Evolutionary conservation across 225 moss, liverwort and hornwort species (phyloP), one percentile per base, ranked within the genome.

Genomic region (Marchantia paleacea): DNA sequence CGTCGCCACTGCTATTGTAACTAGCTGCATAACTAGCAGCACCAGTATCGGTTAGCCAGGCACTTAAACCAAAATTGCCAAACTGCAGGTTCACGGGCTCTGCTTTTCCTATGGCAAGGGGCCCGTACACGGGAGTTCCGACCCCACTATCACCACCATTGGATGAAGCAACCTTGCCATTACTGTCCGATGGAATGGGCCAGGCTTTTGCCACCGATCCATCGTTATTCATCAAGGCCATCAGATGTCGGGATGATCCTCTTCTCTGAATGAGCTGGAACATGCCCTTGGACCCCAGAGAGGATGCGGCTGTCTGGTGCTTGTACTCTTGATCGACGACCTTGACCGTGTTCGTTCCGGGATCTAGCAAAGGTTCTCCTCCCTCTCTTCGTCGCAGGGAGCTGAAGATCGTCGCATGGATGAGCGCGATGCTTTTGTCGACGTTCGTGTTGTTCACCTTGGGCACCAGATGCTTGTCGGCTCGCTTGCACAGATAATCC

Each of bases 391-490:
- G 90, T 24, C 93, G 87, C 47, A 94, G 82, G 76, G 90, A 92
- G 86, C 93, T 94, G 84, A 97, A 97, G 81, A 94, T 89, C 10
- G 97, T 97, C 16, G 97, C 94, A 84, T 97, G 97, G 72, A 97
- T 97, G 14, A 94, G 89, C 75, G 97, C 97, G 29, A 97, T 93
- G 79, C 97, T 97, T 85, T 94, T 97, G 73, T 97, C 97, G 4
- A 97, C 97, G 81, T 97, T 97, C 16, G 97, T 97, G 61, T 97
- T 97, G 82, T 94, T 97, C 55, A 97, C 89, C 89, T 97, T 97
- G 49, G 97, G 97, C 75, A 97, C 97, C 52, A 97, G 83, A 75
- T 94, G 92, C 53, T 97, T 97, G 70, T 97, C 97, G 71, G 97
- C 97, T 79, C 97, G 88, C 80, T 94, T 94, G 79, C 94, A 94